Base-by-base conservation (phyloP, 352 stramenopile genomes). In the Elongisporangium anandrum region DNA sequence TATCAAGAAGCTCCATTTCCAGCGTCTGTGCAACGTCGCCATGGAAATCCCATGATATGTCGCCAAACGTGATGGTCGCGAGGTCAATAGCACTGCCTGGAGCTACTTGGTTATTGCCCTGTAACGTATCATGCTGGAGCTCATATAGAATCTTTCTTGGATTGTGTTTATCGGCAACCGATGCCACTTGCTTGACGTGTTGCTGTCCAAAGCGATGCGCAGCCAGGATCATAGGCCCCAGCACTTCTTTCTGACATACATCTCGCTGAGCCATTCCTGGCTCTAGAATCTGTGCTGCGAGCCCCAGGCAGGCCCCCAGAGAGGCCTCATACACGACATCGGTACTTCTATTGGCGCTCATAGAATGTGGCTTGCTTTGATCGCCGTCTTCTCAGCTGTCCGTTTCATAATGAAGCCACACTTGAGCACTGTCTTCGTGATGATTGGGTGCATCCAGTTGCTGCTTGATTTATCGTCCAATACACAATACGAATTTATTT, bases 1-100 rank as follows among this genome's bases (percentile, higher is more conserved):
- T 55, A 16, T 87, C 78, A n/a, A 76, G 34, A 1, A 90, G 51
- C 50, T 88, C 78, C 66, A 88, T 88, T 45, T 82, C 70, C 20
- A 90, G 66, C 5, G 73, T 87, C 48, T 87, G 62, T 0, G 45
- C 38, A 0, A 76, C 75, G 3, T 52, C 38, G 1, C 81, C 81
- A 54, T 85, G 65, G 0, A 77, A 75, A 51, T 90, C 80, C 80
- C 80, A 90, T 9, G 75, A 80, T 34, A 87, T 50, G 38, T 90
- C 76, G 16, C 70, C 72, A 26, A 87, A 68, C 17, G 55, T 57
- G 17, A 88, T 34, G 0, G 24, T 20, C 0, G 17, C 48, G 22
- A 81, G 39, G 7, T 64, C 56, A 8, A 34, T 7, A 34, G 24
- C 49, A 50, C 54, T 6, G 26, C 24, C 23, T 26, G 45, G 34